Evolutionary conservation across 257 asterid species (phyloP).

Genomic region (Mitragyna speciosa): DNA sequence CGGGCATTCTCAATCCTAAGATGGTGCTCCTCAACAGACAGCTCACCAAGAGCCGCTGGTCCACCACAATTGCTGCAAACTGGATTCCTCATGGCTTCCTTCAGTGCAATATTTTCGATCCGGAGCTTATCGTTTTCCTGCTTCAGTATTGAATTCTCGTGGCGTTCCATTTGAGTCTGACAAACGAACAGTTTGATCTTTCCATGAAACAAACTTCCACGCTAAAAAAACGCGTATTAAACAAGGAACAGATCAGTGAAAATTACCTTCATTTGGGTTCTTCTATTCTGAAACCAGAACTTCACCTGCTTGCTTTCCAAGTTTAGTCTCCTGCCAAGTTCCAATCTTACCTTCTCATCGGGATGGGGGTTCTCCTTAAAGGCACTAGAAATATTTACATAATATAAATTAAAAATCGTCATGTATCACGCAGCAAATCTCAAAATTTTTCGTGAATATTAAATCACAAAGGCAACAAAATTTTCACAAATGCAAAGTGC

Average conservation of each 20-base stretch:
- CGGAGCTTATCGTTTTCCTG: slow-evolving; percentile 80
- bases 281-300: slow-evolving; percentile 88
- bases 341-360: slow-evolving; percentile 74
- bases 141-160: slow-evolving; percentile 65
- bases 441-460: not conserved
- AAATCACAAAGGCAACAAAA: not conserved
- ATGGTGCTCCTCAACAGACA: slow-evolving; percentile 58
- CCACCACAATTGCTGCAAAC: slow-evolving; percentile 69
- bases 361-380: slow-evolving; percentile 94
- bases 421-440: not conserved
- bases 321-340: slow-evolving; percentile 60
- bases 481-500: not conserved
- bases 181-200: slow-evolving; percentile 12
- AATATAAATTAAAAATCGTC: not conserved
- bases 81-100: slow-evolving; percentile 68
- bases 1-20: slow-evolving; percentile 73
- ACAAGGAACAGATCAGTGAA: slow-evolving; percentile 1
- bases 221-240: not conserved
- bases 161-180: slow-evolving; percentile 81
- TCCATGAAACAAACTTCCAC: slow-evolving; percentile 5
- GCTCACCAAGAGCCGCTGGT: slow-evolving; percentile 57
- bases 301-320: slow-evolving; percentile 77
- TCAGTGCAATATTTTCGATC: slow-evolving; percentile 66
- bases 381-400: slow-evolving; percentile 33
- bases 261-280: slow-evolving; percentile 92